Evolutionary conservation across 768 basidiomycete genomes (phyloP).

Genomic region (Symmetrospora coprosmae): DNA sequence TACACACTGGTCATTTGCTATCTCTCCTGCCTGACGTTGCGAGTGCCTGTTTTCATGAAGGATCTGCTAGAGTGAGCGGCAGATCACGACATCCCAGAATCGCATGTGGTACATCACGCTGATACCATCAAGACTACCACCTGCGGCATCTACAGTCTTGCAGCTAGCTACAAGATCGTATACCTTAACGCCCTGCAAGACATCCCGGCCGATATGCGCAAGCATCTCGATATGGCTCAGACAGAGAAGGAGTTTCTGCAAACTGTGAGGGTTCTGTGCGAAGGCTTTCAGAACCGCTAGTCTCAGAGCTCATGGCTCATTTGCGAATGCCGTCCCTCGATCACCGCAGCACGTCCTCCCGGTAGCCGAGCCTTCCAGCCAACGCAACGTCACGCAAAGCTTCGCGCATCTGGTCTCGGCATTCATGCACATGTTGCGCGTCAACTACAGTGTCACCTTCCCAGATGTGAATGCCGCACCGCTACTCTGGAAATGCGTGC

Average conservation of each 20-base stretch:
- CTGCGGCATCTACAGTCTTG: background rate
- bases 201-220: conserved; percentile 16
- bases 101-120: background rate
- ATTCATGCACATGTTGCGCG: conserved; percentile 3
- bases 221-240: background rate
- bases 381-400: too few species aligned
- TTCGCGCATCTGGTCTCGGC: background rate
- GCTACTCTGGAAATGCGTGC: conserved; percentile 1
- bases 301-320: background rate
- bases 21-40: conserved; percentile 18
- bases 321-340: background rate
- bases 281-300: background rate
- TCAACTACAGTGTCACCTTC: background rate
- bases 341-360: background rate
- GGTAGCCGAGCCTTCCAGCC: too few species aligned
- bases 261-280: background rate
- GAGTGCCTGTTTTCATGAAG: conserved; percentile 21
- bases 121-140: background rate
- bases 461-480: conserved; percentile 22
- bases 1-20: conserved; percentile 25
- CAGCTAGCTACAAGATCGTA: background rate
- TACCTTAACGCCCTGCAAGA: conserved; percentile 1
- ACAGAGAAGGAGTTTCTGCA: background rate
- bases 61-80: conserved; percentile 19
- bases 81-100: background rate